Evolutionary conservation across 1,139 yeast genomes (phyloP), one percentile per base, ranked within the genome.

Genomic region (Ogataea hybrid): DNA sequence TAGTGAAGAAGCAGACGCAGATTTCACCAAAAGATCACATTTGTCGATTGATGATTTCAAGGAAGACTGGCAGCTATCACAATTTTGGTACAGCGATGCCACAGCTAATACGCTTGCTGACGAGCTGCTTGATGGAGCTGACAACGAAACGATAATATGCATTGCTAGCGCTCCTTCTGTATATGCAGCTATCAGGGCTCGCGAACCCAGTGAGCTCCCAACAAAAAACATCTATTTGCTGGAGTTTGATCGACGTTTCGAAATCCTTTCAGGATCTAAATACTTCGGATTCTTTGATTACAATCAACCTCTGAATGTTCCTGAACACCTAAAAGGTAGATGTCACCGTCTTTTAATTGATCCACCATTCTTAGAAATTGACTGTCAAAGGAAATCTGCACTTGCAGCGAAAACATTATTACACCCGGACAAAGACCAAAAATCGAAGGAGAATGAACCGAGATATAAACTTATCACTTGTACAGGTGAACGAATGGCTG

Each of bases 21-120:
- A 70, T 28, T 76, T 70, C 49, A 75, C 47, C 7, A 46, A 48
- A 8, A 49, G 62, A 31, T 56, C 55, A 29, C 53, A 59, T 27
- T 53, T 62, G 27, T 45, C 58, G 3, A 62, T 62, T 12, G 65
- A 60, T 47, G 68, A 68, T 44, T 89, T 89, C 63, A 74, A 84
- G 58, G 96, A 89, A 63, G 95, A 89, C 64, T 89, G 97, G 97
- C 94, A 86, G 56, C 70, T 89, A 31, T 86, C 96, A 0, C 97
- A 89, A 61, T 89, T 89, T 64, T 87, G 96, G 96, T 85, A 85
- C 57, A 64, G 73, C 39, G 90, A 87, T 48, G 67, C 69, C 5
- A 89, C 96, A 1, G 89, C 96, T 0, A 73, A 71, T 35, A 59
- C 65, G 0, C 63, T 87, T 18, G 94, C 86, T 0, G 75, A 73